Evolutionary conservation across 805 yeast genomes (phyloP).

Genomic region (Wickerhamomyces tratensis): DNA sequence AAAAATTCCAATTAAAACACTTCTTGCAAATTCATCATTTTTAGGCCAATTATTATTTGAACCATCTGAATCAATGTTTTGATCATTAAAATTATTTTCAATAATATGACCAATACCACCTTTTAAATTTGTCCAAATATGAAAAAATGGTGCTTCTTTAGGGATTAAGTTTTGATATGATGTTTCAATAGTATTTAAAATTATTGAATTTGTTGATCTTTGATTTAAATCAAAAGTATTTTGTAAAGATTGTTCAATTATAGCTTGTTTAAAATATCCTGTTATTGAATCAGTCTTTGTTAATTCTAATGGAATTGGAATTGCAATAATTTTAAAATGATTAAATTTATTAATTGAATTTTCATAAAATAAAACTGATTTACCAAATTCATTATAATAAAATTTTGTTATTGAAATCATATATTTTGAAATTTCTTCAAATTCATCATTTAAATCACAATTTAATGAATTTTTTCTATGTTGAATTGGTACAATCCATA

Average conservation of each 20-base stretch:
- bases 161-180: constrained; percentile 28
- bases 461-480: constrained; percentile 30
- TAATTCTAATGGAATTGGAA: constrained; percentile 30
- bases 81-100: constrained; percentile 20
- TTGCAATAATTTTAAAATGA: constrained; percentile 33
- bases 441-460: constrained; percentile 30
- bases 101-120: constrained; percentile 45
- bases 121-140: constrained; percentile 35
- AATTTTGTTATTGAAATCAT: constrained; percentile 31
- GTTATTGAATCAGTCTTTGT: constrained; percentile 18
- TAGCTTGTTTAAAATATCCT: constrained; percentile 33
- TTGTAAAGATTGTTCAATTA: constrained; percentile 17
- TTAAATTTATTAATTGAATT: constrained; percentile 21
- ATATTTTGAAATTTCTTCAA: constrained; percentile 31
- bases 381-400: constrained; percentile 24
- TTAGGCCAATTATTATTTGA: constrained; percentile 28
- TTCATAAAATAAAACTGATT: constrained; percentile 36
- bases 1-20: constrained; percentile 36
- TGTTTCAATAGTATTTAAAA: constrained; percentile 16
- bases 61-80: no score
- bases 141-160: constrained; percentile 39
- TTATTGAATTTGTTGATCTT: constrained; percentile 22
- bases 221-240: constrained; percentile 29
- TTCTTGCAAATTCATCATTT: constrained; percentile 35
- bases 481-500: constrained; percentile 31